phyloP scores from a whole-genome alignment of 805 yeast genomes.

The Candida sphagnicola region DNA sequence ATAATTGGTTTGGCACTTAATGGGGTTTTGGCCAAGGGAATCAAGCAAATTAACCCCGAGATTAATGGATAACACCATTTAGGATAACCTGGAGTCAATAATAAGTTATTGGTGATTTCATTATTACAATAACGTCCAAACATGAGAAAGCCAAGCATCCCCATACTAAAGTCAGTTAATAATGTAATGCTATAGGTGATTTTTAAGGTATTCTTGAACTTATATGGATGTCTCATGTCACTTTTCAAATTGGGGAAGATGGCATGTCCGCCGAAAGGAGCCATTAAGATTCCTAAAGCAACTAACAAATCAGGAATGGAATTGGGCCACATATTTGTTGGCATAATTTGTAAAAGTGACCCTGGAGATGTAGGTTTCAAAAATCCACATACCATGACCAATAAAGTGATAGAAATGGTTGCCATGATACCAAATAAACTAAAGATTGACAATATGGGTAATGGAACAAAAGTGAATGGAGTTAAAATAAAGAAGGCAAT shows the following conservation, averaged over 20 bases:
- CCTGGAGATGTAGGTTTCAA: conserved; percentile 65
- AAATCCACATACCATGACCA: conserved; percentile 57
- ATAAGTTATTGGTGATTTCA: conserved; percentile 48
- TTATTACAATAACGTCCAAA: conserved; percentile 48
- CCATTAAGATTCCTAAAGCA: conserved; percentile 62
- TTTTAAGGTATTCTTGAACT: conserved; percentile 49
- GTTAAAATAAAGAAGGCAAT: conserved; percentile 67
- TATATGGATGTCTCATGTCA: conserved; percentile 70
- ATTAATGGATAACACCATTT: conserved; percentile 45
- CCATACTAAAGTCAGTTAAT: conserved; percentile 59
- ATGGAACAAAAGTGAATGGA: conserved; percentile 78
- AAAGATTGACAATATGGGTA: conserved; percentile 58
- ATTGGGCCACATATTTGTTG: conserved; percentile 64
- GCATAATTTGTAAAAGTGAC: conserved; percentile 60
- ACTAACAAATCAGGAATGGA: conserved; percentile 49
- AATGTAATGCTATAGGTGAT: conserved; percentile 60
- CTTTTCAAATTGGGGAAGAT: conserved; percentile 72
- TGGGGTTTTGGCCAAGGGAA: conserved; percentile 84
- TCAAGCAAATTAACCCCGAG: conserved; percentile 68
- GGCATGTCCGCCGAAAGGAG: conserved; percentile 86
- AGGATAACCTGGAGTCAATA: conserved; percentile 47
- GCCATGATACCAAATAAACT: conserved; percentile 55
- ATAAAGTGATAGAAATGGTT: conserved; percentile 46
- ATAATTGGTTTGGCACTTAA: conserved; percentile 79
- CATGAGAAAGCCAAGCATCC: conserved; percentile 61